phyloP scores from a whole-genome alignment of 2,329 filamentous ascomycete genomes.

The Talaromyces albobiverticillius region DNA sequence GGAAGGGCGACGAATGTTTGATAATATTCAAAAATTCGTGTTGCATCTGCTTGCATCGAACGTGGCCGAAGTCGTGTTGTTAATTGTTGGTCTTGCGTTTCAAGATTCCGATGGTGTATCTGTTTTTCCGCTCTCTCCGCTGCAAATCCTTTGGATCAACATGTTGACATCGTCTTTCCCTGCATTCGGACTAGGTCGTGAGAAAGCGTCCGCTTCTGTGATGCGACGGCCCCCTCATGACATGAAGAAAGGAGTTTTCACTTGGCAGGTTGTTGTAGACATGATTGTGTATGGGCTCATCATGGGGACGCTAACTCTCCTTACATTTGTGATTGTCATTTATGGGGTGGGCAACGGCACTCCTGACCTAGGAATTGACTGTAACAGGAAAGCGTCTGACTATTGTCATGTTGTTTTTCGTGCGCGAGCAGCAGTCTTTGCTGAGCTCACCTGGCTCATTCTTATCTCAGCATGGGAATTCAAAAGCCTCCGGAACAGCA shows the following conservation, averaged over 20 bases:
- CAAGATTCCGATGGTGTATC: conserved; percentile 68
- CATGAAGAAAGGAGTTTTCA: conserved; percentile 39
- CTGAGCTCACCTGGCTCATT: conserved; percentile 70
- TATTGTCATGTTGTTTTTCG: conserved; percentile 59
- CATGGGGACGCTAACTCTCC: conserved; percentile 46
- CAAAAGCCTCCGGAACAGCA: conserved; percentile 68
- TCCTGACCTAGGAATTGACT: conserved; percentile 53
- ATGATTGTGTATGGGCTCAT: conserved; percentile 42
- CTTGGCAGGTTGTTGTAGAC: conserved; percentile 38
- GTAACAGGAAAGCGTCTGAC: conserved; percentile 50
- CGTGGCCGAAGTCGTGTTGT: conserved; percentile 76
- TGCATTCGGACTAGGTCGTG: conserved; percentile 80
- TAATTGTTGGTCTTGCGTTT: conserved; percentile 78
- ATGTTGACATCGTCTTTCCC: conserved; percentile 84
- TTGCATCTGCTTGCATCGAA: conserved; percentile 77
- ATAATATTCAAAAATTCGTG: conserved; percentile 86
- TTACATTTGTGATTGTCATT: conserved; percentile 38
- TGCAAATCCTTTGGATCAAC: conserved; percentile 90
- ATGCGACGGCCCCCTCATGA: conserved; percentile 78
- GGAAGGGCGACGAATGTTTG: conserved; percentile 79
- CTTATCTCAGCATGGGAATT: conserved; percentile 78
- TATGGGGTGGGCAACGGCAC: conserved; percentile 36
- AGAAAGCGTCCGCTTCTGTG: conserved; percentile 70
- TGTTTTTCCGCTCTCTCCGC: conserved; percentile 78
- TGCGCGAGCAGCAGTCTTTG: conserved; percentile 71